Percentiles rank a stretch among this genome's conserved stretches.
Conservation (phyloP, 257 asterid species). For the Linaria vulgaris region DNA sequence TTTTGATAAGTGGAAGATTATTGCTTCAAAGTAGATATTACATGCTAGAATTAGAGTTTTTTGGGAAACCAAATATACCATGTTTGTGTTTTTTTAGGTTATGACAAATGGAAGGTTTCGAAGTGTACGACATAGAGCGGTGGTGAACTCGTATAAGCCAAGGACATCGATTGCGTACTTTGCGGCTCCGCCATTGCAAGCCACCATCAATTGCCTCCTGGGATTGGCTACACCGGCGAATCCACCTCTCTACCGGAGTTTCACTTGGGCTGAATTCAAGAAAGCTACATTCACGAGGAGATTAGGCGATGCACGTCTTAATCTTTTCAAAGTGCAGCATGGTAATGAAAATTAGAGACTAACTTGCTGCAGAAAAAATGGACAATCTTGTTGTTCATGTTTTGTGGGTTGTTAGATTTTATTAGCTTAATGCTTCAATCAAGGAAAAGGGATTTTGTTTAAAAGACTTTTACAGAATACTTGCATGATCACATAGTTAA, state of each 20-base stretch:
- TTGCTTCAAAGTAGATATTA: too few species aligned
- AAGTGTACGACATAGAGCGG: conserved; percentile 68
- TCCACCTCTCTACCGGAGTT: conserved; percentile 42
- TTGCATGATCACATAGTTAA: too few species aligned
- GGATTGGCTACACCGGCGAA: conserved; percentile 26
- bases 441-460: too few species aligned
- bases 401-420: too few species aligned
- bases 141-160: conserved; percentile 37
- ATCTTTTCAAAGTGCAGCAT: conserved; percentile 25
- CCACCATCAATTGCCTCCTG: conserved; percentile 38
- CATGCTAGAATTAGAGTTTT: not conserved
- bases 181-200: conserved; percentile 52
- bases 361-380: not conserved
- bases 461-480: too few species aligned
- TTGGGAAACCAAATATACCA: not conserved
- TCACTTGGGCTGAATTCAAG: conserved; percentile 68
- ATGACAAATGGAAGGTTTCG: conserved; percentile 64
- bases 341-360: conserved; percentile 1
- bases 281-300: conserved; percentile 41
- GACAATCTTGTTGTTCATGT: too few species aligned
- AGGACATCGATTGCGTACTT: conserved; percentile 67
- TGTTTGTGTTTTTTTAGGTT: conserved; percentile 31
- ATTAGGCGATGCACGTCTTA: conserved; percentile 52
- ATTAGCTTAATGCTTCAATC: too few species aligned
- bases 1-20: too few species aligned